Evolutionary conservation across 768 basidiomycete genomes (phyloP), one percentile per base, ranked within the genome.

Genomic region (Podaxis pistillaris): DNA sequence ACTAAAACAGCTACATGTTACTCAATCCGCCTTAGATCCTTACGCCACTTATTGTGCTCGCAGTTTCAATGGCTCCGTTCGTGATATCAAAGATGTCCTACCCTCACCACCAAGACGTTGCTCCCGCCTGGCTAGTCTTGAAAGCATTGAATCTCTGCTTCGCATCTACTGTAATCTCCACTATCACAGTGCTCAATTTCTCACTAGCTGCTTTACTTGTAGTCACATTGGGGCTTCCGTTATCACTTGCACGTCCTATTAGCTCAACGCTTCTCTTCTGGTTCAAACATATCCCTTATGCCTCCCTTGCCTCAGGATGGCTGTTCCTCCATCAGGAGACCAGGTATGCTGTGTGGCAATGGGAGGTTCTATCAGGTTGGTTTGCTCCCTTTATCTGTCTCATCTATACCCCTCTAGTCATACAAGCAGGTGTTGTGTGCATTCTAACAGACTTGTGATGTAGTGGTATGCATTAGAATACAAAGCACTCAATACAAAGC

Each of bases 141-240:
- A 88, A 91, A 66, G 79, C 90, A 0, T 77, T 93, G 64, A 90
- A 90, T 67, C 84, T 96, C 28, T 92, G 95, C 72, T 74, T 91
- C 51, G 85, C 93, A 24, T 96, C 96, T 2, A 90, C 91, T 1
- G 82, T 94, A 55, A 90, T 97, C 65, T 94, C 84, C 12, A 86
- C 93, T 40, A 87, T 87, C 30, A 89, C 93, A 15, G 88, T 97
- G 63, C 86, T 97, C 72, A 97, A 98, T 73, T 96, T 96, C 75
- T 94, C 93, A 7, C 86, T 98, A 19, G 92, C 96, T 0, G 86
- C 89, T 22, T 71, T 81, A 22, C 80, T 96, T 17, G 85, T 90
- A 0, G 71, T 90, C 28, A 68, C 84, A 8, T 79, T 94, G 17
- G 86, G 87, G 7, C 46, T 89, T 9, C 90, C 93, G 0, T 79